Evolutionary conservation across 345 rosid genomes (phyloP), one percentile per base, ranked within the genome.

Genomic region (Cardamine occulta): DNA sequence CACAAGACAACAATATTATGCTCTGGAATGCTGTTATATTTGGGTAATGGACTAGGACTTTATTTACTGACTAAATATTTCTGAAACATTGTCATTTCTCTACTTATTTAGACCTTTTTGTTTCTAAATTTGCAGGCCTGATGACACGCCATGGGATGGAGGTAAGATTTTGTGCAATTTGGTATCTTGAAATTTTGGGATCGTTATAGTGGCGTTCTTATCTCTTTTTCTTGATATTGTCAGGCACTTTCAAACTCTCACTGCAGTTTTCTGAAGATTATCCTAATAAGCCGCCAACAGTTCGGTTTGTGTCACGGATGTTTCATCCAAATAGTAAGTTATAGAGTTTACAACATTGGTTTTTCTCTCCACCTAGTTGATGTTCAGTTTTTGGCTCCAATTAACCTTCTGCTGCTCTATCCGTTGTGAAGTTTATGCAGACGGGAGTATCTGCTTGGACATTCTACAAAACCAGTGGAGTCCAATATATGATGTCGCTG

Each of bases 401-500:
- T 70, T 17, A 40, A 66, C 23, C 23, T 76, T 65, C 52, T 18
- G 54, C 48, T 44, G 6, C 11, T 65, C 37, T 71, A 51, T 49
- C 24, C 31, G 60, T 17, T 76, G 17, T 79, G 75, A 85, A 94
- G 98, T 94, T 53, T 94, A 91, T 81, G 98, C 97, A 3, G 98
- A 91, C 80, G 98, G 98, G 70, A 94, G 97, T 72, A 91, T 94
- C 60, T 94, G 97, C 79, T 85, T 94, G 83, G 97, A 94, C 78
- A 94, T 90, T 80, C 79, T 91, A 54, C 97, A 94, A 86, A 91
- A 94, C 80, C 99, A 90, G 62, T 94, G 99, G 97, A 91, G 97
- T 84, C 98, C 98, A 6, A 94, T 94, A 55, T 90, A 90, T 81
- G 98, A 94, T 83, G 99, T 91, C 17, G 97, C 97, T 59, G 99